A percentile compares a stretch with the other conserved stretches of the same genome.
phyloP scores from a whole-genome alignment of 192 early-diverging fungal genomes.

The Rhizophagus clarus region DNA sequence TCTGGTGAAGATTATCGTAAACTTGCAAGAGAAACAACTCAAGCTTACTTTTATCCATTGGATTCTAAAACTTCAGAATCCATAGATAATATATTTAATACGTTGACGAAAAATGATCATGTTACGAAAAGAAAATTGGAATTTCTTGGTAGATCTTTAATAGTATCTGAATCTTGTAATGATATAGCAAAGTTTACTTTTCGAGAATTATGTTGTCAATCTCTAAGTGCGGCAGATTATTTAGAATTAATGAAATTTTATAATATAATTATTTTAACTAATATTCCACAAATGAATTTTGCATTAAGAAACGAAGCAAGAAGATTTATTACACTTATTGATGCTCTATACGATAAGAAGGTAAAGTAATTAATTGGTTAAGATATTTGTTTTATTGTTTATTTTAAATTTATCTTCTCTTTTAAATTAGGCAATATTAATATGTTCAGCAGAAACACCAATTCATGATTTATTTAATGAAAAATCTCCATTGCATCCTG shows the following conservation, averaged over 20 bases:
- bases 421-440: slow-evolving; percentile 54
- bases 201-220: slow-evolving; percentile 57
- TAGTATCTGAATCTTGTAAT: slow-evolving; percentile 64
- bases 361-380: neutral
- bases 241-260: slow-evolving; percentile 77
- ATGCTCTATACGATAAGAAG: slow-evolving; percentile 86
- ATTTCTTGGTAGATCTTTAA: slow-evolving; percentile 77
- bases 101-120: slow-evolving; percentile 33
- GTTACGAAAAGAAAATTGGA: slow-evolving; percentile 53
- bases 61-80: slow-evolving; percentile 46
- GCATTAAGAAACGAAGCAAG: slow-evolving; percentile 75
- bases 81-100: slow-evolving; percentile 51
- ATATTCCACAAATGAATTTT: slow-evolving; percentile 70
- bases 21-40: slow-evolving; percentile 53
- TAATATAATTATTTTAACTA: slow-evolving; percentile 76
- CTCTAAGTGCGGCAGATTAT: slow-evolving; percentile 87
- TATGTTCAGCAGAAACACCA: slow-evolving; percentile 70
- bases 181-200: slow-evolving; percentile 79
- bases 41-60: slow-evolving; percentile 75
- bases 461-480: slow-evolving; percentile 75
- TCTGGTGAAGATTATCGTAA: slow-evolving; percentile 94
- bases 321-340: slow-evolving; percentile 92
- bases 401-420: neutral
- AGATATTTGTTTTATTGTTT: neutral
- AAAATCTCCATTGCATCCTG: slow-evolving; percentile 43